Evolutionary conservation across 225 moss, liverwort and hornwort species (phyloP), one percentile per base, ranked within the genome.

Genomic region (Sphagnum tenellum): DNA sequence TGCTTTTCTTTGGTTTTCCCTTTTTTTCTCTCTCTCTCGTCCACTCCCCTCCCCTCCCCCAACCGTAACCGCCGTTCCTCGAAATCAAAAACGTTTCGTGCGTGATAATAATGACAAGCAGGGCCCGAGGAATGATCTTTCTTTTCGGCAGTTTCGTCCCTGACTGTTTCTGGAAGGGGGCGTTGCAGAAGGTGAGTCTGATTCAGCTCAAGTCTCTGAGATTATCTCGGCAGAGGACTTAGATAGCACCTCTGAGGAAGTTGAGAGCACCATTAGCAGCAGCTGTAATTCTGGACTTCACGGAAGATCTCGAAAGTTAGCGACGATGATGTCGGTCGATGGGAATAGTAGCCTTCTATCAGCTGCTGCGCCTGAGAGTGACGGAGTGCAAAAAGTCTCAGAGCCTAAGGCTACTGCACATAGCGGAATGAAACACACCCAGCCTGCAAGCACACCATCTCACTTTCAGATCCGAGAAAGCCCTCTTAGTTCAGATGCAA

Each of bases 401-500:
- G 73, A 54, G 60, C 72, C 69, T 8, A 47, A 7, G 5, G 44
- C 12, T 45, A 59, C 61, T 4, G 44, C 69, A 8, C 77, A 8
- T 8, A 58, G 13, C 47, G 76, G 14, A 50, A 12, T n/a, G 29
- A 71, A 64, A 47, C 65, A 66, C 10, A 70, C 66, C 0, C 67
- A 78, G 9, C 88, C 88, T 6, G 73, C 84, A 2, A 91, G 86
- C 2, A 49, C 68, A 44, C 89, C 88, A 9, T 81, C 88, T n/a
- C 95, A 95, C 50, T 88, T 81, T 12, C 69, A 60, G 12, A 76
- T 73, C 60, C 84, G 73, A 78, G 95, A 92, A 66, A 95, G 95
- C 61, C 95, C 95, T 0, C 88, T 95, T 51, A 95, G 95, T 72
- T 95, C 92, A 10, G 89, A 89, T 75, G 91, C 86, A 47, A 95